Percentiles rank a stretch among this genome's conserved stretches.
phyloP scores from a whole-genome alignment of 1,139 yeast species.

The Protomyces gravidus region DNA sequence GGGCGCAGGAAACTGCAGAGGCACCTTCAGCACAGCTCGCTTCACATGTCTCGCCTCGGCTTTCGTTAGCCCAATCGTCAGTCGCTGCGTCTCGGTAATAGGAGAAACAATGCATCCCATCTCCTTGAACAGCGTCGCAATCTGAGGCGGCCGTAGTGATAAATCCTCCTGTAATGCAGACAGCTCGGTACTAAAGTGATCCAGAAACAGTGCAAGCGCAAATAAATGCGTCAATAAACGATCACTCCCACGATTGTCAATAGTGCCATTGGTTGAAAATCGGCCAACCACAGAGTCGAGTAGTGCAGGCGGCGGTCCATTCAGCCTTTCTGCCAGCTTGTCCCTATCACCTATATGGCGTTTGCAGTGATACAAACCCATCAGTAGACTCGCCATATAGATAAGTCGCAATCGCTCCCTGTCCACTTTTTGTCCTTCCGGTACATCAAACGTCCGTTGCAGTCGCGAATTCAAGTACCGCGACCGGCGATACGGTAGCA shows the following conservation, averaged over 20 bases:
- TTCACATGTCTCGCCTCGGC: conserved; percentile 63
- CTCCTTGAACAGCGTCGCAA: conserved; percentile 59
- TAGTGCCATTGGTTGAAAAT: conserved; percentile 66
- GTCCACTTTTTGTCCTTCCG: conserved; percentile 24
- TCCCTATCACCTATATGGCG: conserved; percentile 55
- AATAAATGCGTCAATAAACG: conserved; percentile 75
- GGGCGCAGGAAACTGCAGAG: conserved; percentile 76
- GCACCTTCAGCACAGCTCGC: conserved; percentile 79
- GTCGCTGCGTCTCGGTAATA: conserved; percentile 75
- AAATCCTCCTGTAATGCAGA: conserved; percentile 82
- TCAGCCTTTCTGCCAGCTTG: conserved; percentile 57
- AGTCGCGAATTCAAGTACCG: conserved; percentile 53
- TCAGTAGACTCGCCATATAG: conserved; percentile 70
- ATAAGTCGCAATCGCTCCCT: conserved; percentile 52
- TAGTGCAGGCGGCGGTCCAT: conserved; percentile 65
- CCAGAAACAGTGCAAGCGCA: conserved; percentile 68
- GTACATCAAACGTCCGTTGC: conserved; percentile 41
- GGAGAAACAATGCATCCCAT: conserved; percentile 77
- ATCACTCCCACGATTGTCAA: conserved; percentile 65
- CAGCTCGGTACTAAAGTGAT: conserved; percentile 68
- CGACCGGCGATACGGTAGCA: conserved; percentile 61
- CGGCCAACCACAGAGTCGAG: conserved; percentile 68
- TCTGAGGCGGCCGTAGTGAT: conserved; percentile 59
- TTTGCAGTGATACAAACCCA: conserved; percentile 74
- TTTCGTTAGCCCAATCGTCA: conserved; percentile 72